phyloP scores from a whole-genome alignment of 441 rosid genomes.

The Populus tomentosa region DNA sequence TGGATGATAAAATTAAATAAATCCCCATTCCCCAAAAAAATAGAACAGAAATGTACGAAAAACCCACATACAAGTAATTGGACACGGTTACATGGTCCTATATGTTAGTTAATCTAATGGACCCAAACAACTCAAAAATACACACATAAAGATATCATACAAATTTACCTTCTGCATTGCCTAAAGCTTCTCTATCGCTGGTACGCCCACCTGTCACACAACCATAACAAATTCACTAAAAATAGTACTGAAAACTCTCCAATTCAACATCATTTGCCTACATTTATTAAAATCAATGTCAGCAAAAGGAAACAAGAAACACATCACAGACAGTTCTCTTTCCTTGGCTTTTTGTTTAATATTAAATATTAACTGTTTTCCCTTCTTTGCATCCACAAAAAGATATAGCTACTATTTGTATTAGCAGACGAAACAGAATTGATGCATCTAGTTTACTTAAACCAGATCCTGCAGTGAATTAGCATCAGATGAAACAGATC shows the following conservation, averaged over 20 bases:
- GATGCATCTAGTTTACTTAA: background rate
- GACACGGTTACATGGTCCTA: background rate
- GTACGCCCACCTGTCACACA: constrained; percentile 33
- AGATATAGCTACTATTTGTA: no score
- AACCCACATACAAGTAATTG: background rate
- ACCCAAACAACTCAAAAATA: background rate
- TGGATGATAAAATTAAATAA: no score
- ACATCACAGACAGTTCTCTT: background rate
- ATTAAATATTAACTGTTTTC: background rate
- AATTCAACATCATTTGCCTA: background rate
- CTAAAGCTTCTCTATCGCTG: constrained; percentile 34
- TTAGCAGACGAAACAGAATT: background rate
- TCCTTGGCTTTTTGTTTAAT: background rate
- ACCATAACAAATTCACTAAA: background rate
- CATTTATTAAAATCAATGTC: no score
- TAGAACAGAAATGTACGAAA: no score
- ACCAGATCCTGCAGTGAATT: background rate
- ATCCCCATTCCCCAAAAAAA: no score
- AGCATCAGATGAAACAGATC: background rate
- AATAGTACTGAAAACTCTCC: background rate
- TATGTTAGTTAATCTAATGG: background rate
- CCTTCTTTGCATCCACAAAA: background rate
- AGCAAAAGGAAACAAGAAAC: background rate
- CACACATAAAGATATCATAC: background rate
- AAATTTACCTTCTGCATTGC: constrained; percentile 44